These are phyloP conservation scores for Aspergillus egyptiacus DNA, from an alignment of 495 filamentous ascomycete genomes.

Conservation along the genomic window DNA sequence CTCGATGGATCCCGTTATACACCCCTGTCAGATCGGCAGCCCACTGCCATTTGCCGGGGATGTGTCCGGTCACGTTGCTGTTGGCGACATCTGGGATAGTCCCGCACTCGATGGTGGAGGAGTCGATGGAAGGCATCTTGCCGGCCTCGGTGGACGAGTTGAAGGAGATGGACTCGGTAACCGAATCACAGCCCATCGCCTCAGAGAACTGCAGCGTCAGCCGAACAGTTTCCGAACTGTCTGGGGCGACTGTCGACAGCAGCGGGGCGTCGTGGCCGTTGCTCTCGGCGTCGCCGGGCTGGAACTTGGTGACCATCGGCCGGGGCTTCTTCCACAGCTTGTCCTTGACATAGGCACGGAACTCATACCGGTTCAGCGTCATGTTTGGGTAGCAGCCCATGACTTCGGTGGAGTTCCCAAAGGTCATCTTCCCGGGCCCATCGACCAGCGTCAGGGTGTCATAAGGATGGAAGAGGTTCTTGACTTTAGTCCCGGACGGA, in stretches of 20 bases:
- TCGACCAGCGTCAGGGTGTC: conserved; percentile 45
- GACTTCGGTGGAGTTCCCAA: conserved; percentile 34
- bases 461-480: conserved; percentile 59
- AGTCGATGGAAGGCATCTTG: conserved; percentile 32
- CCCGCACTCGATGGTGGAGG: conserved; percentile 36
- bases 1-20: conserved; percentile 54
- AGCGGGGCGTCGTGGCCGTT: conserved; percentile 56
- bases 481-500: conserved; percentile 47
- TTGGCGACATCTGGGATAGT: conserved; percentile 20
- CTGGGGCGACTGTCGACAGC: conserved; percentile 39
- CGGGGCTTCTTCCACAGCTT: conserved; percentile 39
- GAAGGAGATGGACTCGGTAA: conserved; percentile 44
- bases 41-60: conserved; percentile 50
- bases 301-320: conserved; percentile 60
- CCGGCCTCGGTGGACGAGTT: conserved; percentile 47
- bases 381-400: conserved; percentile 54
- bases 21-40: conserved; percentile 48
- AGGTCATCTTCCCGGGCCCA: conserved; percentile 27
- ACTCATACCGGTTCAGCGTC: conserved; percentile 52
- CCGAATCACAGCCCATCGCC: conserved; percentile 54
- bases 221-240: conserved; percentile 38
- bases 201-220: conserved; percentile 54
- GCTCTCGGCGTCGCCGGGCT: conserved; percentile 32
- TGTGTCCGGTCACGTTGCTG: conserved; percentile 36
- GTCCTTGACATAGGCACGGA: conserved; percentile 55